Percentiles rank a stretch among this genome's conserved stretches.
Conservation (phyloP, 768 basidiomycete genomes). For the Kwoniella mangroviensis region DNA sequence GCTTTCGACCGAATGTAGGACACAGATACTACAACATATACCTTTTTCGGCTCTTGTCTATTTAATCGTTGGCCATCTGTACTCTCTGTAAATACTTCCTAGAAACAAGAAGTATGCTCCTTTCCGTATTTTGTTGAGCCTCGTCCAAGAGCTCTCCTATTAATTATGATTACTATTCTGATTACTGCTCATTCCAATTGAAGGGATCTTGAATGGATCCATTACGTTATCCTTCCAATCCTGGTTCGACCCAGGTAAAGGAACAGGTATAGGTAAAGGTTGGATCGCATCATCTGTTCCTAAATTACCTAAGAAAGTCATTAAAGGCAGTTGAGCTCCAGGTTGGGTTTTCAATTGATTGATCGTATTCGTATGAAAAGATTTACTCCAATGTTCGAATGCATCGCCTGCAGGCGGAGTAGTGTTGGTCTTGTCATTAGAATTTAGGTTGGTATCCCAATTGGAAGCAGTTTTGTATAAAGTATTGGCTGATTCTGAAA, state of each 20-base stretch:
- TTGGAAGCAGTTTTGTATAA: neutral
- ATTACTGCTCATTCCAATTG: no score
- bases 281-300: conserved; percentile 7
- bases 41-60: no score
- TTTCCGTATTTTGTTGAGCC: no score
- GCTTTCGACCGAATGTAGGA: no score
- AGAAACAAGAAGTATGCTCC: no score
- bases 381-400: conserved; percentile 6
- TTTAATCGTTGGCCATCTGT: no score
- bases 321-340: conserved; percentile 6
- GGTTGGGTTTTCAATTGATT: neutral
- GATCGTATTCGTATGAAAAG: neutral
- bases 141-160: no score
- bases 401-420: neutral
- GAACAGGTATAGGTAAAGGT: conserved; percentile 9
- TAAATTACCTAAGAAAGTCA: conserved; percentile 16
- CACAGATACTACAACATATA: no score
- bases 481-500: neutral
- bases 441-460: neutral
- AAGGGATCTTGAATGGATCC: neutral
- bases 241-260: neutral
- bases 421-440: neutral
- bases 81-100: no score
- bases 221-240: neutral
- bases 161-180: no score